These are phyloP conservation scores for Sporothrix inflata DNA, from an alignment of 2,329 filamentous ascomycete genomes.

Conservation along the genomic window DNA sequence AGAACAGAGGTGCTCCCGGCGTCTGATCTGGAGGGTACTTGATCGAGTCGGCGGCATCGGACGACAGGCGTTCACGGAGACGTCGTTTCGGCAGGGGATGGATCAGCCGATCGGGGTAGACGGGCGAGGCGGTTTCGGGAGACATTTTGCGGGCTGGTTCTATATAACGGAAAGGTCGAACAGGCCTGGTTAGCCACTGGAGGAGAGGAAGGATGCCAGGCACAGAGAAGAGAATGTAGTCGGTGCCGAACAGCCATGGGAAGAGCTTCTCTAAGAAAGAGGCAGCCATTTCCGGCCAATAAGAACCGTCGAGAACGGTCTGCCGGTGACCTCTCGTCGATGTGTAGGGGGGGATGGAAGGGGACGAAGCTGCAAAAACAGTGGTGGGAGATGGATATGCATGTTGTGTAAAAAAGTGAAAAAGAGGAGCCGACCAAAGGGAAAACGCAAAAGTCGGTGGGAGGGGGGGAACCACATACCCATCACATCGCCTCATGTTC, in stretches of 20 bases:
- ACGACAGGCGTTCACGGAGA: constrained; percentile 83
- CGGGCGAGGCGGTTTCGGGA: constrained; percentile 75
- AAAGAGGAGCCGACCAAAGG: neutral
- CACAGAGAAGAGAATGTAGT: neutral
- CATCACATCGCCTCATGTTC: constrained; percentile 31
- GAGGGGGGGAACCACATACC: constrained; percentile 28
- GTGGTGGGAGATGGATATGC: neutral
- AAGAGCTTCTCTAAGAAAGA: neutral
- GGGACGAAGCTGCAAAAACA: neutral
- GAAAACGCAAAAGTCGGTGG: constrained; percentile 17
- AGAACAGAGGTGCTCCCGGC: constrained; percentile 74
- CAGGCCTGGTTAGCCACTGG: constrained; percentile 39
- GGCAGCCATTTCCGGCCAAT: neutral
- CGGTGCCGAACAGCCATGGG: neutral
- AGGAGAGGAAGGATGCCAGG: neutral
- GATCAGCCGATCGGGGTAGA: constrained; percentile 89
- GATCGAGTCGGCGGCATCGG: constrained; percentile 80
- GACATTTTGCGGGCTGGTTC: constrained; percentile 60
- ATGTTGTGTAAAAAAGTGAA: constrained; percentile 1
- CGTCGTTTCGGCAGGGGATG: constrained; percentile 87
- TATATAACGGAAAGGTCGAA: constrained; percentile 37
- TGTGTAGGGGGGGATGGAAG: neutral
- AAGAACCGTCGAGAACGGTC: neutral
- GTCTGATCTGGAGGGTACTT: constrained; percentile 78
- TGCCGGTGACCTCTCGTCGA: neutral